Conservation (phyloP, 352 stramenopile genomes). For the Globisporangium canariense region DNA sequence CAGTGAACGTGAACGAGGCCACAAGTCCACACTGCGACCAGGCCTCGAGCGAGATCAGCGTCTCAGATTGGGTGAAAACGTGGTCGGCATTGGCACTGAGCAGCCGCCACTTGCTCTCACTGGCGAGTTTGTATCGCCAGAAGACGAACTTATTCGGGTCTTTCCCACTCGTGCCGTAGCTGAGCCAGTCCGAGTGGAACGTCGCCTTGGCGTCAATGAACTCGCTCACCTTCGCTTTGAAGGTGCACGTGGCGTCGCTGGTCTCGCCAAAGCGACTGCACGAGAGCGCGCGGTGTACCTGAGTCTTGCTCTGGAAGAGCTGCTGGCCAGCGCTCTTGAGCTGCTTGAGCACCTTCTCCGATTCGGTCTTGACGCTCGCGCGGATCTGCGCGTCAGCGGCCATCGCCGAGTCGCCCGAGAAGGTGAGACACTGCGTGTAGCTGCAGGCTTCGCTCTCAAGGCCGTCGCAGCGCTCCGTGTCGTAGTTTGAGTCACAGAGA, state of each 20-base stretch:
- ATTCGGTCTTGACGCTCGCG: conserved; percentile 6
- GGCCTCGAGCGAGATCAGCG: conserved; percentile 24
- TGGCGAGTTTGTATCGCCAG: conserved; percentile 21
- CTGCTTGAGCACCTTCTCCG: conserved; percentile 4
- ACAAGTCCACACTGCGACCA: conserved; percentile 40
- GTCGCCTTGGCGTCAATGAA: conserved; percentile 9
- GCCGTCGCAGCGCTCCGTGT: conserved; percentile 21
- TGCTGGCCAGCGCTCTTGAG: neutral
- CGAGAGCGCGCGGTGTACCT: conserved; percentile 19
- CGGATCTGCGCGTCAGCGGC: conserved; percentile 4
- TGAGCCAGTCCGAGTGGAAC: conserved; percentile 9
- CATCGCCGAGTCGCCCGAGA: conserved; percentile 5
- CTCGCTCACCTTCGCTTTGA: conserved; percentile 3
- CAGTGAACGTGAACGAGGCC: conserved; percentile 26
- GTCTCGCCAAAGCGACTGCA: conserved; percentile 13
- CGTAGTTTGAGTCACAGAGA: conserved; percentile 21
- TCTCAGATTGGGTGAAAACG: conserved; percentile 13
- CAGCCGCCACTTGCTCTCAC: conserved; percentile 15
- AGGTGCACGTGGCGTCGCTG: conserved; percentile 5
- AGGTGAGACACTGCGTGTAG: conserved; percentile 15
- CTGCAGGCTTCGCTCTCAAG: conserved; percentile 9
- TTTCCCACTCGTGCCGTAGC: conserved; percentile 5
- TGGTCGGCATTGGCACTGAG: conserved; percentile 9
- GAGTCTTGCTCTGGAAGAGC: conserved; percentile 13
- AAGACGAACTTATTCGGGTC: conserved; percentile 14